Conservation (phyloP, 2,329 filamentous ascomycete genomes). For the Ophiosphaerella korrae region DNA sequence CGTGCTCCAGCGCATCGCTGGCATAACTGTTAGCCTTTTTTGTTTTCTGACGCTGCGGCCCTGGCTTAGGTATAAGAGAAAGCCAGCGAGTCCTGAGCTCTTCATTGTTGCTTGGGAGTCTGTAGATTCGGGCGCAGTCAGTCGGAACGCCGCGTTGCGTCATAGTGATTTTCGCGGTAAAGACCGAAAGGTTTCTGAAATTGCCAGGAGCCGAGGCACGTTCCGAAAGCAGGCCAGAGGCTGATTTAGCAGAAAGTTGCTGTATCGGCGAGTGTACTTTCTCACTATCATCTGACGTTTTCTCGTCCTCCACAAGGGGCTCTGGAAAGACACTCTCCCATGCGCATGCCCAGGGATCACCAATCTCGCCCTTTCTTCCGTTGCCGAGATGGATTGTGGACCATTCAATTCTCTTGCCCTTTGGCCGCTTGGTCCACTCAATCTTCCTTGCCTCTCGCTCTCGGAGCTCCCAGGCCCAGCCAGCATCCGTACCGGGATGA, state of each 20-base stretch:
- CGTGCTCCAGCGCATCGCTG: slow-evolving; percentile 25
- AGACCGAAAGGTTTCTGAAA: slow-evolving; percentile 38
- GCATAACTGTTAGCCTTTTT: slow-evolving; percentile 12
- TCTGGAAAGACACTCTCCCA: slow-evolving; percentile 70
- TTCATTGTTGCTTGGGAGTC: slow-evolving; percentile 66
- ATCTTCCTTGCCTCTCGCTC: slow-evolving; percentile 64
- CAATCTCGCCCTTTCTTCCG: slow-evolving; percentile 79
- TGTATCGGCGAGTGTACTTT: slow-evolving; percentile 25
- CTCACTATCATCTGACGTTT: slow-evolving; percentile 7
- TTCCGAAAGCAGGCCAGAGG: slow-evolving; percentile 34
- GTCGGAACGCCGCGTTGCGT: slow-evolving; percentile 71
- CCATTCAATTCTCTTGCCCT: slow-evolving; percentile 80
- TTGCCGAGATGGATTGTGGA: slow-evolving; percentile 74
- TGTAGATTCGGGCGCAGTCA: slow-evolving; percentile 81
- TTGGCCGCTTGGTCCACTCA: slow-evolving; percentile 78
- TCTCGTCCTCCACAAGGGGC: neutral
- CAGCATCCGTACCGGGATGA: slow-evolving; percentile 77
- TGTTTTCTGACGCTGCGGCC: slow-evolving; percentile 9
- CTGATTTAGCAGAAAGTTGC: slow-evolving; percentile 27
- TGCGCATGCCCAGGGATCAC: slow-evolving; percentile 80
- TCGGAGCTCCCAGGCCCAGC: slow-evolving; percentile 75
- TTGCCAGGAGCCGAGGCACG: neutral
- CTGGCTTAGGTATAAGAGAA: slow-evolving; percentile 55
- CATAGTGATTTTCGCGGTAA: slow-evolving; percentile 71
- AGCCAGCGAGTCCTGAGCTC: slow-evolving; percentile 75